phyloP scores from a whole-genome alignment of 805 yeast genomes.

The Cyberlindnera xylosilytica region DNA sequence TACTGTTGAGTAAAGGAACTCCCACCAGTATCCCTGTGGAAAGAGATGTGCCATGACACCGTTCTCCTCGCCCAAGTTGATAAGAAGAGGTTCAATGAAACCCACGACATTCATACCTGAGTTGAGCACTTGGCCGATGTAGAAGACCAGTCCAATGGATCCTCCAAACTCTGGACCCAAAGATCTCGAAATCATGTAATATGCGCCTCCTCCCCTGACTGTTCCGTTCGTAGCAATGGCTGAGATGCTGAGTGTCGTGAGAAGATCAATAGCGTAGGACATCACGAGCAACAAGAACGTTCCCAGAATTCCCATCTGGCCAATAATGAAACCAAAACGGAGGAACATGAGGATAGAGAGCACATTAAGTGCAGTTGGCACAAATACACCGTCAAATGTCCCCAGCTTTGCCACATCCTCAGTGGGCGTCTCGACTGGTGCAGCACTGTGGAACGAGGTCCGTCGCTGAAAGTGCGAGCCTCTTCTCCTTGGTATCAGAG shows the following conservation, averaged over 20 bases:
- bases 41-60: conserved; percentile 58
- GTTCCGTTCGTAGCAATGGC: conserved; percentile 98
- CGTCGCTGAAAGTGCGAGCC: conserved; percentile 16
- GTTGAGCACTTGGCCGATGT: conserved; percentile 90
- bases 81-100: conserved; percentile 83
- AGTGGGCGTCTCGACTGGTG: conserved; percentile 5
- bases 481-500: conserved; percentile 22
- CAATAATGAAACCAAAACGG: conserved; percentile 91
- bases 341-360: conserved; percentile 91
- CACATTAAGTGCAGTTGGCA: conserved; percentile 92
- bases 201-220: conserved; percentile 97
- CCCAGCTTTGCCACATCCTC: conserved; percentile 49
- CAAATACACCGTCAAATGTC: conserved; percentile 85
- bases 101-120: conserved; percentile 94
- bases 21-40: conserved; percentile 71
- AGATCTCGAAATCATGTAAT: conserved; percentile 93
- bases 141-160: conserved; percentile 91
- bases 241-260: conserved; percentile 86
- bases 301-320: conserved; percentile 90
- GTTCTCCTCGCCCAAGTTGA: conserved; percentile 61
- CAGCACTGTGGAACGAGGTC: conserved; percentile 13
- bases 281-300: conserved; percentile 61
- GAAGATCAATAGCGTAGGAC: conserved; percentile 75
- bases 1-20: conserved; percentile 66
- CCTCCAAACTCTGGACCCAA: conserved; percentile 99